Percentiles rank a stretch among this genome's conserved stretches.
These are phyloP conservation scores for Silybum marianum DNA, from an alignment of 129 eudicot species.

Conservation along the genomic window DNA sequence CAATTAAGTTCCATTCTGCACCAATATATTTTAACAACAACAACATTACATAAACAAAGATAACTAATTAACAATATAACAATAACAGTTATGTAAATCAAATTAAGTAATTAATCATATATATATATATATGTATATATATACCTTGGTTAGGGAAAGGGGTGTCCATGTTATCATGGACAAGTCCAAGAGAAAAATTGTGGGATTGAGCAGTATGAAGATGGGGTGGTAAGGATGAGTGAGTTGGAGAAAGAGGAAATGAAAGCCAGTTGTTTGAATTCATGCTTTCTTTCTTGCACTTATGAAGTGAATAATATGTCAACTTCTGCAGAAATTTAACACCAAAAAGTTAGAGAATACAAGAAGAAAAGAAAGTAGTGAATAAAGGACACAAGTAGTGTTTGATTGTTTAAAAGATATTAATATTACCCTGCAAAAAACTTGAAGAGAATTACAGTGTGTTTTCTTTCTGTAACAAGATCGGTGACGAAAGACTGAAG, in stretches of 20 bases:
- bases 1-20: slow-evolving; percentile 89
- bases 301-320: slow-evolving; percentile 8
- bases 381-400: not conserved
- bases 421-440: slow-evolving; percentile 13
- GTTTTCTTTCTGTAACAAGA: not conserved
- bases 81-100: not conserved
- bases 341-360: slow-evolving; percentile 12
- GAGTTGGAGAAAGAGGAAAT: slow-evolving; percentile 87
- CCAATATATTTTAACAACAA: not conserved
- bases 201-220: slow-evolving; percentile 65
- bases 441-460: slow-evolving; percentile 24
- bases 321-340: slow-evolving; percentile 48
- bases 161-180: slow-evolving; percentile 66
- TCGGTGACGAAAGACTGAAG: slow-evolving; percentile 15
- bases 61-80: not conserved
- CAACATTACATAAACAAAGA: not conserved
- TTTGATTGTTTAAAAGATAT: not conserved
- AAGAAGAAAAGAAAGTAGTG: not conserved
- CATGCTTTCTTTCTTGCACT: slow-evolving; percentile 45
- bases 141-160: slow-evolving; percentile 88
- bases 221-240: slow-evolving; percentile 63
- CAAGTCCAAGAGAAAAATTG: slow-evolving; percentile 80
- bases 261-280: slow-evolving; percentile 98
- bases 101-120: not conserved
- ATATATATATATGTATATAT: too few relatives aligned